phyloP scores from a whole-genome alignment of 352 stramenopile species.

The Phytophthora syringae region DNA sequence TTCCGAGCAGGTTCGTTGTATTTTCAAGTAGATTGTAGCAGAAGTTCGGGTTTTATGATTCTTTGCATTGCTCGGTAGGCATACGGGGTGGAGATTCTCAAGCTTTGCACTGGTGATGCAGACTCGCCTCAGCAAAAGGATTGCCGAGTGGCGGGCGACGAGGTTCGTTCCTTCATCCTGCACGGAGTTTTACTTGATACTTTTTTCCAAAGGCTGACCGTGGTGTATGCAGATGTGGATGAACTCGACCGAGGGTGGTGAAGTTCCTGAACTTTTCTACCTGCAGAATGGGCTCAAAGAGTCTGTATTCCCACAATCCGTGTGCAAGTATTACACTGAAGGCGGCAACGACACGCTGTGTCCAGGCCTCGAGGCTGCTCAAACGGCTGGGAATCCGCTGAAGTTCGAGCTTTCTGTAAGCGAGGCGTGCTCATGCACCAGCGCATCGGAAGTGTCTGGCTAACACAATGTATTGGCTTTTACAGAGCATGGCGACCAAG shows the following conservation, averaged over 20 bases:
- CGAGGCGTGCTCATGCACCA: neutral
- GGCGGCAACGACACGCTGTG: conserved; percentile 71
- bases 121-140: conserved; percentile 74
- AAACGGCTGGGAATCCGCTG: conserved; percentile 60
- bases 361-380: conserved; percentile 60
- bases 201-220: neutral
- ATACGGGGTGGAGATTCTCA: conserved; percentile 74
- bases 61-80: conserved; percentile 34
- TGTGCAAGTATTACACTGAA: conserved; percentile 77
- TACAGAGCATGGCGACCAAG: conserved; percentile 75
- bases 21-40: neutral
- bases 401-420: conserved; percentile 72
- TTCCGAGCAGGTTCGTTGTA: conserved; percentile 64
- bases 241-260: conserved; percentile 81
- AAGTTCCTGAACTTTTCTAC: conserved; percentile 81
- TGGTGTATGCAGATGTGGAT: conserved; percentile 64
- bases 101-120: conserved; percentile 68
- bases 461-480: conserved; percentile 1
- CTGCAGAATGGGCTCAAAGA: conserved; percentile 76
- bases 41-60: neutral
- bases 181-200: neutral
- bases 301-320: conserved; percentile 69
- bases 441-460: neutral
- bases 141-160: conserved; percentile 72
- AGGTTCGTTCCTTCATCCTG: too few relatives aligned